Percentiles rank a stretch among this genome's conserved stretches.
Evolutionary conservation across 345 rosid genomes (phyloP).

Genomic region (Turritis glabra): DNA sequence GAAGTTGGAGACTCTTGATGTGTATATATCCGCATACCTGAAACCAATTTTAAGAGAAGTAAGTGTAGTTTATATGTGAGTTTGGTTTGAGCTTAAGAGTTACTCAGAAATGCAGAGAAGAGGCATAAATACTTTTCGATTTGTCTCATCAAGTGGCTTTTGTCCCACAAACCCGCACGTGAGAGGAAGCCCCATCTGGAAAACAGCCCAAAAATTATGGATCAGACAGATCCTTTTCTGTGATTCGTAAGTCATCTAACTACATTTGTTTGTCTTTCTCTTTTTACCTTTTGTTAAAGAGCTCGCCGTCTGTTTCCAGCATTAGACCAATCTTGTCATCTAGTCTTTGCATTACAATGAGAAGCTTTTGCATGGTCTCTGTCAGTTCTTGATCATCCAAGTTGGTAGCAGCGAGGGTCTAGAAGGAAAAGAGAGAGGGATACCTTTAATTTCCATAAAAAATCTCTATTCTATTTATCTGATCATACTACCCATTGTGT

Average conservation of each 20-base stretch:
- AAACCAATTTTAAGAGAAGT: constrained; percentile 4
- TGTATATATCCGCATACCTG: constrained; percentile 95
- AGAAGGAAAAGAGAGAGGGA: constrained; percentile 23
- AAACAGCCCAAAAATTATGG: neutral
- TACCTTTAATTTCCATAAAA: neutral
- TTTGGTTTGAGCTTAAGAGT: constrained; percentile 1
- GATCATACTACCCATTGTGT: neutral
- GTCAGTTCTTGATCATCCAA: constrained; percentile 84
- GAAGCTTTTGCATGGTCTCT: constrained; percentile 89
- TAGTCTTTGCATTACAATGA: constrained; percentile 92
- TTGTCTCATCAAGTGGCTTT: constrained; percentile 97
- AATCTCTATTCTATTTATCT: neutral
- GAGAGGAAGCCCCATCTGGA: constrained; percentile 95
- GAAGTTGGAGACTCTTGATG: constrained; percentile 92
- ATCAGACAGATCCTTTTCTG: neutral
- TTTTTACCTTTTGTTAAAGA: constrained; percentile 74
- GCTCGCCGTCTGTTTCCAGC: constrained; percentile 89
- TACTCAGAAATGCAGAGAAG: constrained; percentile 6
- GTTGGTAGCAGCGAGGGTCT: constrained; percentile 92
- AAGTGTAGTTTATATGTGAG: neutral
- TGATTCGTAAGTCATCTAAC: neutral
- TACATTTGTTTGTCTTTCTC: neutral
- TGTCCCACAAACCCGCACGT: constrained; percentile 93
- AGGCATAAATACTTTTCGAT: constrained; percentile 65
- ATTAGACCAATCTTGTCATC: constrained; percentile 84